Percentiles rank a stretch among this genome's conserved stretches.
Conservation (phyloP, 2,329 filamentous ascomycete species). For the Colletotrichum sp. region DNA sequence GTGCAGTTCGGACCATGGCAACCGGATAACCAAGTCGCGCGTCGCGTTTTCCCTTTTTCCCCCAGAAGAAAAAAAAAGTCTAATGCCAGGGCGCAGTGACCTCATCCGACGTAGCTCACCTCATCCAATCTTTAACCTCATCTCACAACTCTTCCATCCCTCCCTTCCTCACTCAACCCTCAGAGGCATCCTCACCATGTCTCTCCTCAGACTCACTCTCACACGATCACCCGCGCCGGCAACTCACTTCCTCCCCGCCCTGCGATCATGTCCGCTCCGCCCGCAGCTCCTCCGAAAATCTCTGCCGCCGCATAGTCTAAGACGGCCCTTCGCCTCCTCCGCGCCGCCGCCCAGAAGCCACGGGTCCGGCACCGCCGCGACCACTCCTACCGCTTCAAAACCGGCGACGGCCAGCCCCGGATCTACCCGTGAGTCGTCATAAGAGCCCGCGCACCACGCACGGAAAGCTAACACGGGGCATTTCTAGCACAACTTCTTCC, state of each 20-base stretch:
- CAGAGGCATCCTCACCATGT: background rate
- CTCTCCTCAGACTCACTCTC: background rate
- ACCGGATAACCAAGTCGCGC: background rate
- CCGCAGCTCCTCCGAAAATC: constrained; percentile 4
- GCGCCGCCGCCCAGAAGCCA: background rate
- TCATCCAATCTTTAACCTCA: background rate
- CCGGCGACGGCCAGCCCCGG: background rate
- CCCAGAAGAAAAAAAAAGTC: background rate
- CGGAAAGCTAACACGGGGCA: background rate
- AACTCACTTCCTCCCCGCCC: background rate
- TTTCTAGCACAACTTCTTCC: constrained; percentile 49
- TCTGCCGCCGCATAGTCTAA: background rate
- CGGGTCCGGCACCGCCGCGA: background rate
- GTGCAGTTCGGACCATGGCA: background rate
- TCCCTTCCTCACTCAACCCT: background rate
- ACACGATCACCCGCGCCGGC: background rate
- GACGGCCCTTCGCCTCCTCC: constrained; percentile 18
- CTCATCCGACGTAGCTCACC: constrained; percentile 8
- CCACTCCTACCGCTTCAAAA: background rate
- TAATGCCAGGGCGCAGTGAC: constrained; percentile 1
- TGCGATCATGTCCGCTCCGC: constrained; percentile 5
- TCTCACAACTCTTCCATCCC: background rate
- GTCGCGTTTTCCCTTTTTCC: background rate
- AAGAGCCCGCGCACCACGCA: background rate
- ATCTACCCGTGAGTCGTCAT: background rate